A percentile compares a stretch with the other conserved stretches of the same genome.
These are phyloP conservation scores for Reticulomyxa filosa DNA, from an alignment of 78 protist genomes.

Conservation along the genomic window DNA sequence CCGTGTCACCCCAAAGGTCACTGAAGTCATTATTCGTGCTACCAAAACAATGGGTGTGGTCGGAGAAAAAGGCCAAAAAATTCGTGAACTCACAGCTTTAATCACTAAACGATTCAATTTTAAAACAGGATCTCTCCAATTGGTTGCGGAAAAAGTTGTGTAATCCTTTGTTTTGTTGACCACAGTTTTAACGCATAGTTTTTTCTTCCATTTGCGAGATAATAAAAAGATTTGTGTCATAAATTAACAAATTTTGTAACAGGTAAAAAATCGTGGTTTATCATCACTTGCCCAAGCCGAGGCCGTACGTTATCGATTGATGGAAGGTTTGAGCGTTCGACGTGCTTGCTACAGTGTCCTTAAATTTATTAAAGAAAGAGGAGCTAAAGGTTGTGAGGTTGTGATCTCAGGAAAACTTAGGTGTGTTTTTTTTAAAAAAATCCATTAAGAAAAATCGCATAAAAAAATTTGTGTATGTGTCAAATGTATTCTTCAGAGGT, in stretches of 20 bases:
- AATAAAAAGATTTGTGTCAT: too few species aligned
- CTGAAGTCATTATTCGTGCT: slow-evolving; percentile 96
- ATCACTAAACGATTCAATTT: slow-evolving; percentile 92
- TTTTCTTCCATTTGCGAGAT: too few species aligned
- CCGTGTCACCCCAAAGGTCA: slow-evolving; percentile 70
- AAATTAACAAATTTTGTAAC: too few species aligned
- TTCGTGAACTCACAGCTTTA: slow-evolving; percentile 86
- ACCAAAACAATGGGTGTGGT: slow-evolving; percentile 75
- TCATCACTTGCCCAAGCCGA: slow-evolving; percentile 98
- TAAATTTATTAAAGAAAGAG: slow-evolving; percentile 85
- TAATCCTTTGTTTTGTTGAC: too few species aligned
- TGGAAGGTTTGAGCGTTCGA: slow-evolving; percentile 49
- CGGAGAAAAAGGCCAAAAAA: slow-evolving; percentile 89
- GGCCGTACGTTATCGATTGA: slow-evolving; percentile 81
- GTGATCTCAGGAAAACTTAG: slow-evolving; percentile 93
- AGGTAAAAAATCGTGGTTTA: slow-evolving; percentile 88
- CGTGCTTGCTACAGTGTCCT: slow-evolving; percentile 96
- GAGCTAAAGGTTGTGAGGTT: slow-evolving; percentile 95
- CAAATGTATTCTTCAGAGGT: too few species aligned
- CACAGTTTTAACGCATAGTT: too few species aligned
- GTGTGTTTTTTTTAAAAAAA: too few species aligned
- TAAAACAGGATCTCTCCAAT: slow-evolving; percentile 59
- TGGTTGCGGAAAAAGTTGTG: slow-evolving; percentile 68
- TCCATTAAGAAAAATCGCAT: too few species aligned
- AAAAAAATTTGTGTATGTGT: too few species aligned